Evolutionary conservation across 2,329 filamentous ascomycete genomes (phyloP).

Genomic region (Elsinoe arachidis): DNA sequence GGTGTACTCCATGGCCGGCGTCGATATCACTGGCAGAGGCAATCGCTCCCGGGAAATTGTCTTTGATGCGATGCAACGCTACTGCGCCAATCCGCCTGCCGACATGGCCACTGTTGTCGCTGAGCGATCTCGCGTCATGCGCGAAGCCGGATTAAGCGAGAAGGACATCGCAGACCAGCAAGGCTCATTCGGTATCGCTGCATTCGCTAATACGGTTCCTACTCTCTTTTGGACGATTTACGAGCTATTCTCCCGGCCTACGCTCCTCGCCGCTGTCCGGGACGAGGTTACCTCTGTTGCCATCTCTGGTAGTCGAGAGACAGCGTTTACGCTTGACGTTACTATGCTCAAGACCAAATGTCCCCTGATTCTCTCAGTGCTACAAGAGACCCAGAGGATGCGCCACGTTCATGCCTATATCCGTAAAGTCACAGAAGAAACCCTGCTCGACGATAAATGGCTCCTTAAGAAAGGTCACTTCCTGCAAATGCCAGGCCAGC

Average conservation of each 20-base stretch:
- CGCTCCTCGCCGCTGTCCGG: slow-evolving; percentile 26
- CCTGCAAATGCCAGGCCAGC: slow-evolving; percentile 28
- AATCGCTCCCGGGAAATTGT: background rate
- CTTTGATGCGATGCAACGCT: background rate
- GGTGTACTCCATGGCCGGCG: background rate
- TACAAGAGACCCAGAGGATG: slow-evolving; percentile 31
- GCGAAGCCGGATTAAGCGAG: background rate
- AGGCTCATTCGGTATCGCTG: slow-evolving; percentile 19
- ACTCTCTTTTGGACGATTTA: slow-evolving; percentile 33
- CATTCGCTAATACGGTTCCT: slow-evolving; percentile 33
- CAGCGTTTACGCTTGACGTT: slow-evolving; percentile 25
- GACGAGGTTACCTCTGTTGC: slow-evolving; percentile 25
- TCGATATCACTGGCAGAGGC: background rate
- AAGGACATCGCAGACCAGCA: background rate
- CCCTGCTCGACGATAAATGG: slow-evolving; percentile 28
- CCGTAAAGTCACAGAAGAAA: slow-evolving; percentile 29
- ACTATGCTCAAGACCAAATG: slow-evolving; percentile 29
- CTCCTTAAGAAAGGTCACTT: slow-evolving; percentile 29
- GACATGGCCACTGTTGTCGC: background rate
- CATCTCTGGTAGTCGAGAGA: background rate
- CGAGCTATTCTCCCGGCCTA: slow-evolving; percentile 31
- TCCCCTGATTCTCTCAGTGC: slow-evolving; percentile 29
- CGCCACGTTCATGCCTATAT: slow-evolving; percentile 22
- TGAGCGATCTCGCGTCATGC: background rate
- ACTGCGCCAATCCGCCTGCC: background rate